These are phyloP conservation scores for Candida maris DNA, from an alignment of 805 yeast genomes.

Conservation along the genomic window DNA sequence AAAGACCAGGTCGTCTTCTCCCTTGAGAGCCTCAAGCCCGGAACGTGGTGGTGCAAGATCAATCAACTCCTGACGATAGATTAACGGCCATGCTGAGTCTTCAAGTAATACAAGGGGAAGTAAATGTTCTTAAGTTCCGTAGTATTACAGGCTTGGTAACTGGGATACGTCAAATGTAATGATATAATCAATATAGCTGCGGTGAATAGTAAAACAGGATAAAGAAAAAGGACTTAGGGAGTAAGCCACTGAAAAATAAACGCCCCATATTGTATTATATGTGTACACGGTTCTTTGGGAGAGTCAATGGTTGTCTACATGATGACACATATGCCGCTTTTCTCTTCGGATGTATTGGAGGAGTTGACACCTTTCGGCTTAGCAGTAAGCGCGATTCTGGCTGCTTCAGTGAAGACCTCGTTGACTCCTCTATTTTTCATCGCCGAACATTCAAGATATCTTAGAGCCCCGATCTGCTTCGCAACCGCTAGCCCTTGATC, in stretches of 20 bases:
- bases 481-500: conserved; percentile 95
- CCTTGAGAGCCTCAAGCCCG: conserved; percentile 11
- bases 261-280: background rate
- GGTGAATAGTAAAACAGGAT: background rate
- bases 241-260: conserved; percentile 1
- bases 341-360: conserved; percentile 38
- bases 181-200: background rate
- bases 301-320: conserved; percentile 14
- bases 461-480: conserved; percentile 85
- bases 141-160: too few species aligned
- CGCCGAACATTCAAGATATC: conserved; percentile 96
- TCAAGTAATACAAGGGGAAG: too few species aligned
- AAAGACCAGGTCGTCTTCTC: conserved; percentile 11
- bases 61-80: conserved; percentile 2
- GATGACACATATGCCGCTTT: conserved; percentile 23
- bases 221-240: background rate
- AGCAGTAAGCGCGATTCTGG: conserved; percentile 91
- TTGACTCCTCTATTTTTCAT: conserved; percentile 97
- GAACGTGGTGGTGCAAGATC: conserved; percentile 4
- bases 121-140: too few species aligned
- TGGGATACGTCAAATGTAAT: background rate
- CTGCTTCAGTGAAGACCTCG: conserved; percentile 98
- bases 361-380: conserved; percentile 68
- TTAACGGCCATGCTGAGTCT: conserved; percentile 1
- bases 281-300: background rate